phyloP scores from a whole-genome alignment of 108 stramenopile genomes.

The Skeletonema grethae region DNA sequence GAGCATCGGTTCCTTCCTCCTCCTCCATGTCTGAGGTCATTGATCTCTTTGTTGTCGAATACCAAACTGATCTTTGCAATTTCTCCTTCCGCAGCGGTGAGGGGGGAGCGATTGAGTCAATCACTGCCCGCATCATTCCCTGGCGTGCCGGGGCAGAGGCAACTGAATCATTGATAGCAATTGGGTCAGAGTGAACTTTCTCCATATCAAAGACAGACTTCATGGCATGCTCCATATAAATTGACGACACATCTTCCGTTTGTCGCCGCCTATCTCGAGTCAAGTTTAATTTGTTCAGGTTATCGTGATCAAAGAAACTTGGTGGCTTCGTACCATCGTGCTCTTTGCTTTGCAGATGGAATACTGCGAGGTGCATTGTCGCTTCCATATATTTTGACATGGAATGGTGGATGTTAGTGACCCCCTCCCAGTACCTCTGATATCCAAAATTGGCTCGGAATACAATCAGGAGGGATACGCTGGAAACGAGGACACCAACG shows the following conservation, averaged over 20 bases:
- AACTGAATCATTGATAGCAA: neutral
- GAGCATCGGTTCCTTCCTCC: neutral
- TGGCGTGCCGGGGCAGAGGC: neutral
- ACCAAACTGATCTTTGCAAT: neutral
- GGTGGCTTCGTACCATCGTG: slow-evolving; percentile 59
- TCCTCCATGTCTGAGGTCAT: neutral
- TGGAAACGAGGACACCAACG: slow-evolving; percentile 60
- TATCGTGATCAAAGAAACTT: slow-evolving; percentile 57
- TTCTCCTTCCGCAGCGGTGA: slow-evolving; percentile 2
- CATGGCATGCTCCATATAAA: slow-evolving; percentile 8
- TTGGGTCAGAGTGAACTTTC: slow-evolving; percentile 5
- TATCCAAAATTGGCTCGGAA: slow-evolving; percentile 75
- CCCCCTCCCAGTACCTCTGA: slow-evolving; percentile 71
- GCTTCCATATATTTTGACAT: slow-evolving; percentile 79
- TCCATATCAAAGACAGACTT: slow-evolving; percentile 8
- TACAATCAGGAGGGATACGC: slow-evolving; percentile 63
- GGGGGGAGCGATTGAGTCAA: neutral
- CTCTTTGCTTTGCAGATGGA: slow-evolving; percentile 65
- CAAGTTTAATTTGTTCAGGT: slow-evolving; percentile 58
- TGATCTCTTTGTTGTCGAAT: neutral
- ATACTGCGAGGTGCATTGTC: slow-evolving; percentile 51
- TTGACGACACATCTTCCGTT: slow-evolving; percentile 1
- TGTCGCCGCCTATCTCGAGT: slow-evolving; percentile 60
- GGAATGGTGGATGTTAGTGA: slow-evolving; percentile 40
- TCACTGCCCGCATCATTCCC: neutral